Evolutionary conservation across 1,139 yeast species (phyloP).

Genomic region (Blastobotrys serpentis): DNA sequence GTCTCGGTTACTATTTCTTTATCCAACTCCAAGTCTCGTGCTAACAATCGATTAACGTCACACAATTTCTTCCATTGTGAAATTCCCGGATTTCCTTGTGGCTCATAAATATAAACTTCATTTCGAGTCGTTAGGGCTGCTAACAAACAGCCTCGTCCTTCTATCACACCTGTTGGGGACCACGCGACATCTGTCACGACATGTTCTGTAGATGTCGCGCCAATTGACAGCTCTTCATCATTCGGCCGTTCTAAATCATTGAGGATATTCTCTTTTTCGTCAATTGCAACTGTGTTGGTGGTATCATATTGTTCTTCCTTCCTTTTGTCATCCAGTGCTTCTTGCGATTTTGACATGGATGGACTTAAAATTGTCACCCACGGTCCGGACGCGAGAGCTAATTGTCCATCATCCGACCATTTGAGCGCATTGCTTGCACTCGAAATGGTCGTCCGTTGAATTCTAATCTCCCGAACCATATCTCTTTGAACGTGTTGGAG

Average conservation of each 20-base stretch:
- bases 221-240: slow-evolving; percentile 23
- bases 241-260: slow-evolving; percentile 7
- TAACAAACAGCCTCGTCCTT: slow-evolving; percentile 21
- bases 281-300: slow-evolving; percentile 22
- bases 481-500: not conserved
- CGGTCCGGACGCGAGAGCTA: slow-evolving; percentile 24
- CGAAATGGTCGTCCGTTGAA: slow-evolving; percentile 23
- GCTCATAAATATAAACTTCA: slow-evolving; percentile 25
- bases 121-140: slow-evolving; percentile 24
- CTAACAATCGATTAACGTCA: slow-evolving; percentile 18
- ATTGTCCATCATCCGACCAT: slow-evolving; percentile 31
- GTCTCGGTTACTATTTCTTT: not conserved
- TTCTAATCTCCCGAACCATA: slow-evolving; percentile 25
- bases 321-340: slow-evolving; percentile 14
- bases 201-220: slow-evolving; percentile 22
- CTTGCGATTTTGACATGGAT: slow-evolving; percentile 9
- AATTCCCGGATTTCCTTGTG: slow-evolving; percentile 22
- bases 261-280: slow-evolving; percentile 12
- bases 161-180: slow-evolving; percentile 29
- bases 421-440: slow-evolving; percentile 24
- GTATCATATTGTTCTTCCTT: slow-evolving; percentile 22
- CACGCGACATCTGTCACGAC: slow-evolving; percentile 25
- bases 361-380: slow-evolving; percentile 20
- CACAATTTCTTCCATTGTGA: slow-evolving; percentile 23
- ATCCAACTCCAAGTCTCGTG: slow-evolving; percentile 18